phyloP scores from a whole-genome alignment of 2,329 filamentous ascomycete genomes.

The Thelonectria blattea region DNA sequence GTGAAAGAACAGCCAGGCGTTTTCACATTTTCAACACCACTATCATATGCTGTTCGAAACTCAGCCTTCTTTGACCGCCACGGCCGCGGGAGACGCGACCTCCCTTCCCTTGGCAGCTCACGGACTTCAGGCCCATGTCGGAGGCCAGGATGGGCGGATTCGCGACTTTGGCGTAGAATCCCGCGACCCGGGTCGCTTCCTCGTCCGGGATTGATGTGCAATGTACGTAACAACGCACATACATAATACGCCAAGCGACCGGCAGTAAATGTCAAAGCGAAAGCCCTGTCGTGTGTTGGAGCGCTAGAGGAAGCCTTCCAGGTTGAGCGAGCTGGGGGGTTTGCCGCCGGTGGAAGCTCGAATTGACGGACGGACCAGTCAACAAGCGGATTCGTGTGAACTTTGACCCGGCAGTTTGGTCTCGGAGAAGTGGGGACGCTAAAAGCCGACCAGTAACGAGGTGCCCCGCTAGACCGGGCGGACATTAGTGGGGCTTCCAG shows the following conservation, averaged over 20 bases:
- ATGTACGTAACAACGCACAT: not conserved
- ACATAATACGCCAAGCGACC: not conserved
- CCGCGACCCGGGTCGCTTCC: slow-evolving; percentile 6
- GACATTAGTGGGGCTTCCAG: slow-evolving; percentile 24
- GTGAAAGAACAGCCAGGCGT: not conserved
- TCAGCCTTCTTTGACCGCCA: slow-evolving; percentile 21
- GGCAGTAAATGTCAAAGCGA: not conserved
- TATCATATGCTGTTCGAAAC: slow-evolving; percentile 9
- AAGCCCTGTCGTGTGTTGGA: not conserved
- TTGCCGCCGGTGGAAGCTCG: slow-evolving; percentile 15
- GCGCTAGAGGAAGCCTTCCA: not conserved
- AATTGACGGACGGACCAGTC: slow-evolving; percentile 30
- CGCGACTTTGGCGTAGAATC: slow-evolving; percentile 7
- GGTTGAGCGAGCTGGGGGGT: slow-evolving; percentile 6
- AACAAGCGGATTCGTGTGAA: slow-evolving; percentile 21
- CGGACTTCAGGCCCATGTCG: slow-evolving; percentile 9
- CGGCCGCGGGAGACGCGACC: slow-evolving; percentile 23
- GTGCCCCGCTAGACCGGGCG: slow-evolving; percentile 34
- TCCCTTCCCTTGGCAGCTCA: slow-evolving; percentile 3
- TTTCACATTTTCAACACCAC: not conserved
- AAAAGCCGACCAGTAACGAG: slow-evolving; percentile 31
- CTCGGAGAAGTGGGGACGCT: slow-evolving; percentile 41
- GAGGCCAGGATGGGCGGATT: not conserved
- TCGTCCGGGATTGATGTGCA: not conserved
- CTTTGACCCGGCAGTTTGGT: slow-evolving; percentile 42